Conservation (phyloP, 1,284 basidiomycete genomes). For the Xerocomus nothofagi region DNA sequence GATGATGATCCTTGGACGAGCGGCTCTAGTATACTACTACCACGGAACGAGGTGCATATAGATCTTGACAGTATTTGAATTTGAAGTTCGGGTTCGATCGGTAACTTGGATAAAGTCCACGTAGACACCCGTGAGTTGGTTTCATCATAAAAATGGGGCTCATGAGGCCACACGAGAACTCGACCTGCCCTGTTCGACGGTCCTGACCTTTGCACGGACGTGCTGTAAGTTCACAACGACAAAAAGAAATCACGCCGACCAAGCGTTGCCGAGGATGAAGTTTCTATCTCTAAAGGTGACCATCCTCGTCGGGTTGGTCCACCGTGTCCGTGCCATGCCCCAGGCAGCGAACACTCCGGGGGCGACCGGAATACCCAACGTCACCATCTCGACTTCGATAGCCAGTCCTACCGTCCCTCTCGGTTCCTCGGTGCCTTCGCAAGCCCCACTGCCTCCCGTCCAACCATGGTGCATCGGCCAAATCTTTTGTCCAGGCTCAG, state of each 20-base stretch:
- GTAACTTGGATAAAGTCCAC: no score
- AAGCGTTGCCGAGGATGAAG: slow-evolving; percentile 17
- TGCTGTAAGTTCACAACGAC: not conserved
- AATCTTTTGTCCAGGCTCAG: slow-evolving; percentile 80
- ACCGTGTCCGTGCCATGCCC: slow-evolving; percentile 13
- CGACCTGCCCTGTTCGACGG: not conserved
- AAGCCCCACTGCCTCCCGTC: slow-evolving; percentile 64
- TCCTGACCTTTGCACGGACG: not conserved
- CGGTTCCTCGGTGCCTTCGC: slow-evolving; percentile 59
- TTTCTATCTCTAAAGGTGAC: slow-evolving; percentile 5
- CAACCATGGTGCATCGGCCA: slow-evolving; percentile 81
- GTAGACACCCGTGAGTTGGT: no score
- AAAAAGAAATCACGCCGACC: not conserved
- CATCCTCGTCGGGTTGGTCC: slow-evolving; percentile 18
- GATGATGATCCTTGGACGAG: no score
- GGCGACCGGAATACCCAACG: slow-evolving; percentile 32
- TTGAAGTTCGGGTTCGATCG: no score
- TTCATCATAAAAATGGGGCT: not conserved
- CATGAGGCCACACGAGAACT: not conserved
- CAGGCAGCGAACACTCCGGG: slow-evolving; percentile 7
- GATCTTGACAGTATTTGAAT: no score
- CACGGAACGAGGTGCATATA: no score
- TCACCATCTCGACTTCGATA: slow-evolving; percentile 57
- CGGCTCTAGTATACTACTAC: no score
- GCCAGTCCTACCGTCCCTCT: slow-evolving; percentile 64